Evolutionary conservation across 2,329 filamentous ascomycete species (phyloP).

Genomic region (Paecilomyces formosus): DNA sequence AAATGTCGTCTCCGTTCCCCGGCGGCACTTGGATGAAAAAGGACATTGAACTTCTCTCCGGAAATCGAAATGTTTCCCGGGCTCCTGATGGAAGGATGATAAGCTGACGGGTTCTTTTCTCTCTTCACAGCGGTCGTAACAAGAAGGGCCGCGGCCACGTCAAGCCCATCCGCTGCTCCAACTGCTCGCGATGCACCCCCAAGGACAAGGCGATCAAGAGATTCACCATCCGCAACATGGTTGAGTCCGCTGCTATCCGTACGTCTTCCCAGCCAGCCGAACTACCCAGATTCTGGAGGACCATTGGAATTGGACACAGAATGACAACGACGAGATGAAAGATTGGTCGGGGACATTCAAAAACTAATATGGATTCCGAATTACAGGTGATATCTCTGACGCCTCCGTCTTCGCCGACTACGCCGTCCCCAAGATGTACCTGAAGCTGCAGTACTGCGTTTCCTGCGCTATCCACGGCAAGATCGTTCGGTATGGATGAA

Average conservation of each 20-base stretch:
- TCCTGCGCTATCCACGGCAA: slow-evolving; percentile 99
- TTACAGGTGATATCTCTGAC: slow-evolving; percentile 96
- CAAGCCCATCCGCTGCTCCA: slow-evolving; percentile 95
- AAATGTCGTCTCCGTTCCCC: neutral
- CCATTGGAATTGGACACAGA: slow-evolving; percentile 4
- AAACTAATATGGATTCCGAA: slow-evolving; percentile 8
- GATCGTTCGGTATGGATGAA: slow-evolving; percentile 89
- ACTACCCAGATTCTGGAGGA: slow-evolving; percentile 7
- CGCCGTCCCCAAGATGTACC: slow-evolving; percentile 99
- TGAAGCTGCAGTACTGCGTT: slow-evolving; percentile 99
- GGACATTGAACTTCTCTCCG: slow-evolving; percentile 11
- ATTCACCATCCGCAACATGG: slow-evolving; percentile 99
- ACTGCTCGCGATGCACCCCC: slow-evolving; percentile 83
- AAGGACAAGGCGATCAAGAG: slow-evolving; percentile 99
- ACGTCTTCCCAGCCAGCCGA: slow-evolving; percentile 44
- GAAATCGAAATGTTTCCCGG: slow-evolving; percentile 6
- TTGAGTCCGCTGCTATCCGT: slow-evolving; percentile 99
- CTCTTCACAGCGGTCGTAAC: slow-evolving; percentile 75
- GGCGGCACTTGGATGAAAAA: neutral
- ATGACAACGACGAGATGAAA: slow-evolving; percentile 1
- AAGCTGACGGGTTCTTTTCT: slow-evolving; percentile 24
- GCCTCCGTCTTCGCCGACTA: slow-evolving; percentile 99
- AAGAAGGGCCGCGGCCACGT: slow-evolving; percentile 99
- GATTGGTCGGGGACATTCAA: neutral
- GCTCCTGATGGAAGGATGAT: slow-evolving; percentile 4